These are phyloP conservation scores for Tripterygium wilfordii DNA, from an alignment of 177 flowering plant genomes.

Conservation along the genomic window DNA sequence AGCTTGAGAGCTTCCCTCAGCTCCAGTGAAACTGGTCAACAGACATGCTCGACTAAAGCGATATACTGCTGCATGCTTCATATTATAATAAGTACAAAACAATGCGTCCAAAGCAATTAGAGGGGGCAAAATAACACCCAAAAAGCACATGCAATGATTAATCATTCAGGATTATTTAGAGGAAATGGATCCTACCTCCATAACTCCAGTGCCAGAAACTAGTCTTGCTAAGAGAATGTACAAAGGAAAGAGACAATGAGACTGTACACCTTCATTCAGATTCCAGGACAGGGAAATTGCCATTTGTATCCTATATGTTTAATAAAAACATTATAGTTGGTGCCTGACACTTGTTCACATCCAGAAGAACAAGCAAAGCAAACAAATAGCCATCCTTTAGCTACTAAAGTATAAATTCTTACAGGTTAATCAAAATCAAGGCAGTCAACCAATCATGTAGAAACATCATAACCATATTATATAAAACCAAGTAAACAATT, in stretches of 20 bases:
- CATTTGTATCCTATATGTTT: slow-evolving; percentile 58
- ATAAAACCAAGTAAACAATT: too few species aligned
- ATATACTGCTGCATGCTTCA: slow-evolving; percentile 65
- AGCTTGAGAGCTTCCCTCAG: slow-evolving; percentile 33
- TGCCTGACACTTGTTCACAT: too few species aligned
- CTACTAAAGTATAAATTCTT: too few species aligned
- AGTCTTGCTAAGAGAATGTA: slow-evolving; percentile 58
- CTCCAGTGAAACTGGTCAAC: slow-evolving; percentile 31
- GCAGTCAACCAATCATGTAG: too few species aligned
- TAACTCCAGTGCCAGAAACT: slow-evolving; percentile 31
- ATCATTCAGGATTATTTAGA: too few species aligned
- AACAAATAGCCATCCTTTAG: background rate
- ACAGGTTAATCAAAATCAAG: too few species aligned
- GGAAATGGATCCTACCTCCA: slow-evolving; percentile 44
- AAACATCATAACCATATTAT: too few species aligned
- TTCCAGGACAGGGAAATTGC: slow-evolving; percentile 48
- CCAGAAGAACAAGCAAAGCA: background rate
- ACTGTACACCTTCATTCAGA: slow-evolving; percentile 32
- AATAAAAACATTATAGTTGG: slow-evolving; percentile 3
- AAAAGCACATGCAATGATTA: background rate
- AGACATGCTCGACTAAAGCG: slow-evolving; percentile 44
- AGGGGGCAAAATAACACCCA: background rate
- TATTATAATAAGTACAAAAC: slow-evolving; percentile 11
- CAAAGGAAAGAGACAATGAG: slow-evolving; percentile 51
- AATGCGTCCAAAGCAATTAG: background rate